Conservation (phyloP, 140 eudicot genomes). For the Bidens hawaiensis region DNA sequence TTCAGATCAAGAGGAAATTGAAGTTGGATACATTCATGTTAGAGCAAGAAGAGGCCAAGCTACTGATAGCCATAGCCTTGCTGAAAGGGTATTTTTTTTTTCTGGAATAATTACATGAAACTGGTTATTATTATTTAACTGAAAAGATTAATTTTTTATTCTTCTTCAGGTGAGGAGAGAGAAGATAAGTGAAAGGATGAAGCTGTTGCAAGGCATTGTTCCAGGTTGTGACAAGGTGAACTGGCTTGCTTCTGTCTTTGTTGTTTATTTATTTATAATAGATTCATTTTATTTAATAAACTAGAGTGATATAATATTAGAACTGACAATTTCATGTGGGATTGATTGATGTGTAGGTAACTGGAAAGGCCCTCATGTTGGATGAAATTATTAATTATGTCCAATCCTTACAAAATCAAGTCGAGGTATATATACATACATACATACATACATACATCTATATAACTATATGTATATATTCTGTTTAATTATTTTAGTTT, state of each 20-base stretch:
- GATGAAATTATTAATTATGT: slow-evolving; percentile 91
- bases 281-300: not conserved
- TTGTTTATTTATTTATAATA: not conserved
- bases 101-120: not conserved
- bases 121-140: not conserved
- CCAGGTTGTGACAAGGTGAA: slow-evolving; percentile 94
- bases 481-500: not conserved
- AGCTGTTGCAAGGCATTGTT: slow-evolving; percentile 68
- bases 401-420: slow-evolving; percentile 92
- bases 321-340: slow-evolving; percentile 69
- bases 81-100: slow-evolving; percentile 64
- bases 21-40: slow-evolving; percentile 71
- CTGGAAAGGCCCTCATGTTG: slow-evolving; percentile 95
- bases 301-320: not conserved
- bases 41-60: slow-evolving; percentile 98
- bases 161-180: slow-evolving; percentile 19
- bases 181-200: slow-evolving; percentile 92
- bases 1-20: slow-evolving; percentile 19
- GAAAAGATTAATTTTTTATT: not conserved
- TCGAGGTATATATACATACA: slow-evolving; percentile 52
- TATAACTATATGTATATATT: no score
- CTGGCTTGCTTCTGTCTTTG: slow-evolving; percentile 16
- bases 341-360: slow-evolving; percentile 54
- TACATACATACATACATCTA: no score
- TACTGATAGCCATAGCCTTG: slow-evolving; percentile 92